Conservation (phyloP, 164 flowering plant genomes). For the Vitis rotundifolia region DNA sequence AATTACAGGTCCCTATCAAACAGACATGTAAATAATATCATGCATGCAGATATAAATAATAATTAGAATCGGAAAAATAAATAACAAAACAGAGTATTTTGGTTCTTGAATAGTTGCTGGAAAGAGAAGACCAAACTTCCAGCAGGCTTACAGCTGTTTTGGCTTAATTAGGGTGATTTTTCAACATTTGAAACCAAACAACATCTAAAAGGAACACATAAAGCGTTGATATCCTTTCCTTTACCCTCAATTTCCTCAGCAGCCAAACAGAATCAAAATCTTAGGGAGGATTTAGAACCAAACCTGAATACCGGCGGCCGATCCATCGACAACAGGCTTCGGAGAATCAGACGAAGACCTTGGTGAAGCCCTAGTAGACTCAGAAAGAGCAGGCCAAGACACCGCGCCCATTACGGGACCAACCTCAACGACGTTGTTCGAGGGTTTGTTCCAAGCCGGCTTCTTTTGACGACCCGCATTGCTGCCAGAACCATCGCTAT, state of each 20-base stretch:
- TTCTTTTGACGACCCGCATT: constrained; percentile 47
- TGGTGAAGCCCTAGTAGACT: constrained; percentile 52
- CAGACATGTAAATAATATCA: constrained; percentile 6
- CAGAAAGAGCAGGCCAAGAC: constrained; percentile 79
- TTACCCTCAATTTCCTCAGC: not conserved
- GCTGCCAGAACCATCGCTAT: constrained; percentile 22
- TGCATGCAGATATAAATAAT: constrained; percentile 9
- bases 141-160: too few relatives aligned
- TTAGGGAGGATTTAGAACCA: not conserved
- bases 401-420: constrained; percentile 58
- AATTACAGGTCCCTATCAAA: constrained; percentile 40
- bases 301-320: constrained; percentile 46
- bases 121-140: too few relatives aligned
- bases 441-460: constrained; percentile 75
- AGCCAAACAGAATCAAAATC: not conserved
- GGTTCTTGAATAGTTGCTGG: too few relatives aligned
- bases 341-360: constrained; percentile 41
- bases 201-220: too few relatives aligned
- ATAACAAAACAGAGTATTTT: too few relatives aligned
- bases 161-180: too few relatives aligned
- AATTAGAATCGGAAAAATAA: too few relatives aligned
- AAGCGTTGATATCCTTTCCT: not conserved
- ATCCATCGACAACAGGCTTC: constrained; percentile 46
- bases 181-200: too few relatives aligned
- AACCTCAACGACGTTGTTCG: constrained; percentile 45